A percentile compares a stretch with the other conserved stretches of the same genome.
Conservation (phyloP, 2,329 filamentous ascomycete genomes). For the Phyllosticta citriasiana region DNA sequence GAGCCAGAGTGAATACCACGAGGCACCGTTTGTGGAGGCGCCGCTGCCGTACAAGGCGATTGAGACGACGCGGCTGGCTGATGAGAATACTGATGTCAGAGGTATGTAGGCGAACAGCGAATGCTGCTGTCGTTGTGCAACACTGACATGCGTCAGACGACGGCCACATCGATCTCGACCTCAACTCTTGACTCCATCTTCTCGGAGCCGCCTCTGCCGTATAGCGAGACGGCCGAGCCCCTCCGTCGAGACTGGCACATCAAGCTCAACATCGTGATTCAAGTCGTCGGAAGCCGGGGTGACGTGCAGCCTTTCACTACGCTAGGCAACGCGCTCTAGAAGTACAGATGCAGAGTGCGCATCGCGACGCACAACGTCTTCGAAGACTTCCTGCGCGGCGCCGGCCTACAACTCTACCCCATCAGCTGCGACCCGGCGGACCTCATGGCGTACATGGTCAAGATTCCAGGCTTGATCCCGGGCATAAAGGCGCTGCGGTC, state of each 20-base stretch:
- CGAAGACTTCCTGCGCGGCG: conserved; percentile 41
- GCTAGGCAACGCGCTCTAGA: conserved; percentile 41
- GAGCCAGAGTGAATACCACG: neutral
- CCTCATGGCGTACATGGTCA: conserved; percentile 61
- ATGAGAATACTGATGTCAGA: neutral
- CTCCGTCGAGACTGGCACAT: neutral
- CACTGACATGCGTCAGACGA: conserved; percentile 5
- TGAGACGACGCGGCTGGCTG: neutral
- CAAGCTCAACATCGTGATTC: conserved; percentile 44
- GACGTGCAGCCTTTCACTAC: conserved; percentile 53
- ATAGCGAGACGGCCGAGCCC: no score
- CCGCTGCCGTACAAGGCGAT: neutral
- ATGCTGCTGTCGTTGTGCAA: neutral
- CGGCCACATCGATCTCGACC: conserved; percentile 19
- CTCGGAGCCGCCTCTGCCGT: neutral
- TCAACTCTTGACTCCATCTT: conserved; percentile 12
- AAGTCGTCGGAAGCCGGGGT: conserved; percentile 43
- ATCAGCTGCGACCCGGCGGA: conserved; percentile 48
- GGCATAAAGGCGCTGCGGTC: conserved; percentile 18
- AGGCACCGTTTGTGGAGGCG: no score
- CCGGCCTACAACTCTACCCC: conserved; percentile 47
- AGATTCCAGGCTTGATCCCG: conserved; percentile 56
- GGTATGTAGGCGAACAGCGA: neutral
- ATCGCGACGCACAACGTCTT: conserved; percentile 48
- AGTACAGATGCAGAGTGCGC: conserved; percentile 45